Base-by-base conservation (phyloP, 2,329 filamentous ascomycete species). In the Fusarium sp. region DNA sequence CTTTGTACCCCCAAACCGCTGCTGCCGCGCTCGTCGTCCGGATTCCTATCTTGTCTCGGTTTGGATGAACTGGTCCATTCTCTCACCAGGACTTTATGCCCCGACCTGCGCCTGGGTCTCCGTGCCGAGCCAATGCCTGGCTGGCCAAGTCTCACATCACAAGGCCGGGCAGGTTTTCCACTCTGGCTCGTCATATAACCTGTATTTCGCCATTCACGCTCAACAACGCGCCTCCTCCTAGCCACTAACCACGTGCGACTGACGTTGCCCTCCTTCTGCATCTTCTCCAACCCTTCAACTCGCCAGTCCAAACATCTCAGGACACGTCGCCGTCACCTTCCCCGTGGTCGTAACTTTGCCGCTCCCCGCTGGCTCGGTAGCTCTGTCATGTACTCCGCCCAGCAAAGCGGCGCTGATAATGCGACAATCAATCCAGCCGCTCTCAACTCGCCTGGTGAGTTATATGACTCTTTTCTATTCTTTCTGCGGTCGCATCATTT, bases 351-450 rank as follows among this genome's bases (percentile, higher is more conserved):
- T 64, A 57, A 57, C 50, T 68, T 50, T 42, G 52, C 52, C 47
- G 53, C 59, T 64, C 51, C 65, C 58, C 57, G 54, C 63, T 71
- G 66, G 63, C 57, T 66, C 64, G 66, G 64, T 61, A 65, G 63
- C 53, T 68, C 53, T 67, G 71, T 62, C 71, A 77, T 77, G 76
- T 76, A 77, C 72, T 72, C 73, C 61, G 72, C 69, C 57, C 74
- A 69, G 77, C 84, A 88, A 77, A 89, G 88, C 82, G 86, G 87
- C 78, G 89, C 90, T 84, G 89, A 91, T 76, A 89, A 89, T 82
- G 91, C 90, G 75, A 96, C 92, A 74, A 95, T 96, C 83, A 92
- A 96, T 83, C 92, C 92, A 76, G 91, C 91, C 73, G 91, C 90
- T 65, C 84, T 96, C 80, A 92, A 90, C 80, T 88, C 88, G 75